phyloP scores from a whole-genome alignment of 352 stramenopile species.

The Phytopythium ostracodes region DNA sequence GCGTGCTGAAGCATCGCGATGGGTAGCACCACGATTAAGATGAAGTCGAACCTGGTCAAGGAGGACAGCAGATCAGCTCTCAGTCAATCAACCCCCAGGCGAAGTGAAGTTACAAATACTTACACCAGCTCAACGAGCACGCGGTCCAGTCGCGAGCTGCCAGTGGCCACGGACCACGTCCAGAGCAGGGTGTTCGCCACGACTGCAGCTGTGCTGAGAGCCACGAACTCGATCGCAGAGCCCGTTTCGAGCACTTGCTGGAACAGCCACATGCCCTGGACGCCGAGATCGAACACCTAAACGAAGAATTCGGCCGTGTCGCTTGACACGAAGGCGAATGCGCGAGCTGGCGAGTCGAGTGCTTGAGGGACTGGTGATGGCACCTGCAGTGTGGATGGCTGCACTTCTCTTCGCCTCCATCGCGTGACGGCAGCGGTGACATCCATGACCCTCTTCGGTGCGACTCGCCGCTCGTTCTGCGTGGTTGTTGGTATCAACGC shows the following conservation, averaged over 20 bases:
- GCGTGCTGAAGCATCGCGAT: constrained; percentile 23
- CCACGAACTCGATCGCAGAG: background rate
- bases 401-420: background rate
- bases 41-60: constrained; percentile 25
- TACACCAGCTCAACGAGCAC: constrained; percentile 9
- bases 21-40: constrained; percentile 26
- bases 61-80: too few relatives aligned
- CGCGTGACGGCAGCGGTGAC: background rate
- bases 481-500: background rate
- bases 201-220: background rate
- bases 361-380: background rate
- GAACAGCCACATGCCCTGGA: constrained; percentile 8
- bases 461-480: too few relatives aligned
- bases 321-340: background rate
- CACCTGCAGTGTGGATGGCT: background rate
- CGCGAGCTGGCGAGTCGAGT: background rate
- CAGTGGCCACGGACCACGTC: constrained; percentile 1
- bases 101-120: background rate
- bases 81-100: too few relatives aligned
- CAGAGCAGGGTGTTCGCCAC: background rate
- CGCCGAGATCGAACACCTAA: constrained; percentile 8
- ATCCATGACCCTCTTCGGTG: background rate
- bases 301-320: background rate
- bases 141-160: background rate
- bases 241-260: constrained; percentile 14